Evolutionary conservation across 257 asterid species (phyloP).

Genomic region (Perilla frutescens): DNA sequence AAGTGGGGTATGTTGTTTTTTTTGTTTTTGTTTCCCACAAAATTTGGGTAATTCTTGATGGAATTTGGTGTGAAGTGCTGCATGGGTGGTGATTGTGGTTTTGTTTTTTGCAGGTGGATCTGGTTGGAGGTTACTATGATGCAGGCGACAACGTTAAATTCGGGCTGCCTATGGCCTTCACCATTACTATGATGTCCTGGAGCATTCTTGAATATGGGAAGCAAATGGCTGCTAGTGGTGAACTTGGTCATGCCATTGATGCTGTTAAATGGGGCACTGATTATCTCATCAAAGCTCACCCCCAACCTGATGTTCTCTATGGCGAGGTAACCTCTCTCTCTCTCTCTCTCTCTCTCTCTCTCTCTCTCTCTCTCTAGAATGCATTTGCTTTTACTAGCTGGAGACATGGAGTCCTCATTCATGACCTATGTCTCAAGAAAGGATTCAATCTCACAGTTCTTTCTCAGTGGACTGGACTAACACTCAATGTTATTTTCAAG

Average conservation of each 20-base stretch:
- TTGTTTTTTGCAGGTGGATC: constrained; percentile 71
- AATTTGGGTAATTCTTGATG: background rate
- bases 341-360: background rate
- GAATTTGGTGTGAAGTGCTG: constrained; percentile 1
- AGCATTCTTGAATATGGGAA: constrained; percentile 83
- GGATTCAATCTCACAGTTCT: background rate
- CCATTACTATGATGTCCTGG: constrained; percentile 95
- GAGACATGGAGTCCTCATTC: no score
- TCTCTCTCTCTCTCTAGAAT: background rate
- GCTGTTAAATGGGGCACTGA: constrained; percentile 99
- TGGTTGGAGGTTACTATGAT: constrained; percentile 96
- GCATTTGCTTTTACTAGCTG: background rate
- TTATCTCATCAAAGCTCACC: constrained; percentile 94
- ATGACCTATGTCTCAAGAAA: no score
- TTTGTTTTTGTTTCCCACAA: background rate
- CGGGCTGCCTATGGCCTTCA: constrained; percentile 97
- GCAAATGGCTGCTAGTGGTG: constrained; percentile 81
- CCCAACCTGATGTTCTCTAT: constrained; percentile 79
- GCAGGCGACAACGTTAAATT: constrained; percentile 98
- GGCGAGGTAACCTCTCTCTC: constrained; percentile 68
- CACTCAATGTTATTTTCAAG: constrained; percentile 27
- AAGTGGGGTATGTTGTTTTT: constrained; percentile 62
- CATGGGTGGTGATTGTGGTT: background rate
- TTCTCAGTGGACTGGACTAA: background rate
- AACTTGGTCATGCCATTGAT: constrained; percentile 78